Conservation (phyloP, 1,284 basidiomycete genomes). For the Polyporus tsugae region DNA sequence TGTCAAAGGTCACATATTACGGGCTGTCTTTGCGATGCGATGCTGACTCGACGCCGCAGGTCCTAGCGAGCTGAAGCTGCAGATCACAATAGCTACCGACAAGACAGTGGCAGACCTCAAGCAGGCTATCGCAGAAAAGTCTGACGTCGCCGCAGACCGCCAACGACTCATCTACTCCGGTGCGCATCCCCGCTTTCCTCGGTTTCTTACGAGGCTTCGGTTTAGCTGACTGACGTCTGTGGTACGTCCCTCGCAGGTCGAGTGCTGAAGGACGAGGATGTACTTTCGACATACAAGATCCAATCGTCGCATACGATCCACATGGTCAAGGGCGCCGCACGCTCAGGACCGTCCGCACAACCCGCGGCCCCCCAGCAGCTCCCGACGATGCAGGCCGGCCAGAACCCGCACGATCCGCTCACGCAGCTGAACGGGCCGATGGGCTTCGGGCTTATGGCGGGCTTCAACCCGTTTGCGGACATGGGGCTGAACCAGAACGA, state of each 20-base stretch:
- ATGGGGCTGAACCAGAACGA: constrained; percentile 89
- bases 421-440: constrained; percentile 77
- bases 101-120: constrained; percentile 89
- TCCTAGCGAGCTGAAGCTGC: constrained; percentile 89
- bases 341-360: constrained; percentile 49
- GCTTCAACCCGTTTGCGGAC: constrained; percentile 88
- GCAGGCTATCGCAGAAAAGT: constrained; percentile 82
- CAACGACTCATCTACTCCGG: constrained; percentile 91
- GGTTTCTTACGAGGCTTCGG: not conserved
- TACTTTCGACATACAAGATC: constrained; percentile 87
- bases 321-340: constrained; percentile 90
- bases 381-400: constrained; percentile 84
- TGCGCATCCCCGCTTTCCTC: constrained; percentile 44
- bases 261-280: constrained; percentile 87
- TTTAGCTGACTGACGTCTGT: not conserved
- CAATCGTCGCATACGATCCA: constrained; percentile 88
- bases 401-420: constrained; percentile 82
- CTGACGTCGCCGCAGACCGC: constrained; percentile 85
- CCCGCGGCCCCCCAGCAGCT: constrained; percentile 52
- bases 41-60: constrained; percentile 51
- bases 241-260: constrained; percentile 53
- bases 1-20: constrained; percentile 64
- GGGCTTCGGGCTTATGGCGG: constrained; percentile 78
- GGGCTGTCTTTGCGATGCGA: too few species aligned
- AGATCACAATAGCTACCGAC: constrained; percentile 80